Evolutionary conservation across 2,329 filamentous ascomycete species (phyloP).

Genomic region (Diaporthe nobilis): DNA sequence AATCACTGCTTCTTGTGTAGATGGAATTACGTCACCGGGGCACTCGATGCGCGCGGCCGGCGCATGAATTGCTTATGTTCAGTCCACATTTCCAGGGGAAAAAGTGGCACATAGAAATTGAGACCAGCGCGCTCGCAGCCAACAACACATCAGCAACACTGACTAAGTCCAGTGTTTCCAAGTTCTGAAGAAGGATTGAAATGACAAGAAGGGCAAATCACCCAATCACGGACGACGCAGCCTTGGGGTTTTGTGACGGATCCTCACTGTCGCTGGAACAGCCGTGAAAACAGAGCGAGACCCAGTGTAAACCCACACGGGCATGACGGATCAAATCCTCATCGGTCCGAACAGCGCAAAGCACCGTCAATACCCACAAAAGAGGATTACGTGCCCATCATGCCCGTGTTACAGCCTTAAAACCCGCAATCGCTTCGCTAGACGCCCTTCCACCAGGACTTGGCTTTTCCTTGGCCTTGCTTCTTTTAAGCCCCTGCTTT

Average conservation of each 20-base stretch:
- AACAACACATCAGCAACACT: constrained; percentile 23
- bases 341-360: constrained; percentile 21
- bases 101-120: constrained; percentile 34
- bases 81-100: constrained; percentile 35
- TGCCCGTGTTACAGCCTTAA: constrained; percentile 33
- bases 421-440: constrained; percentile 26
- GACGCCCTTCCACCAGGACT: constrained; percentile 15
- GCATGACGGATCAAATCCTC: constrained; percentile 28
- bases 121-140: constrained; percentile 32
- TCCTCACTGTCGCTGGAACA: neutral
- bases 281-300: neutral
- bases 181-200: neutral
- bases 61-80: constrained; percentile 17
- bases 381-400: constrained; percentile 31
- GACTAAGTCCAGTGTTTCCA: neutral
- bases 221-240: neutral
- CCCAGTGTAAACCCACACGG: constrained; percentile 31
- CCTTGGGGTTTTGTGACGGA: neutral
- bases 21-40: constrained; percentile 7
- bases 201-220: neutral
- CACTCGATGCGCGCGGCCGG: neutral
- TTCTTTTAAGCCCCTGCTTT: constrained; percentile 26
- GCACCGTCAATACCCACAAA: constrained; percentile 29
- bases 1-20: neutral
- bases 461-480: constrained; percentile 41